Evolutionary conservation across 225 moss, liverwort and hornwort species (phyloP), one percentile per base, ranked within the genome.

Genomic region (Physcomitrium patens): DNA sequence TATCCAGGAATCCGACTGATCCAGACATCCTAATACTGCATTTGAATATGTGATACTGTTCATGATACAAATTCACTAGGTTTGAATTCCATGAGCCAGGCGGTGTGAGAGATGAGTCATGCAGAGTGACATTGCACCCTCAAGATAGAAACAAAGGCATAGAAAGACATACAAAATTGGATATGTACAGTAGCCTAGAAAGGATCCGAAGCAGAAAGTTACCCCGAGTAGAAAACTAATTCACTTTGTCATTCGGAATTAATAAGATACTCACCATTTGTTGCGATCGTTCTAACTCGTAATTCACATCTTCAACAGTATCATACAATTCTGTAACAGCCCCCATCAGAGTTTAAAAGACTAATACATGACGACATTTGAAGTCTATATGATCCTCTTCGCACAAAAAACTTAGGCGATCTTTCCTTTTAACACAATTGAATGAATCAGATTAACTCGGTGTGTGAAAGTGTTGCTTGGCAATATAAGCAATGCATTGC

Each of bases 301-400:
- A 87, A 67, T 86, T 93, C 10, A 87, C 82, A 74, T 93, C 93
- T 72, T 91, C 93, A 62, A 93, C 87, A 62, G 87, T 87, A 46
- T 89, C 86, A 68, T 85, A 93, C 13, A 85, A 67, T 28, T 85
- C 85, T 85, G 85, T 78, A 79, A 55, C 19, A 48, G 9, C 64
- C 31, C 53, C 22, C 57, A 71, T 28, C 52, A 22, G 48, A 72
- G 42, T 60, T 15, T 17, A 63, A 63, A 52, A 73, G 10, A n/a
- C 17, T 4, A 28, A 65, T 27, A 75, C 63, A 10, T 31, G 14
- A 54, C n/a, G 18, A 56, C 3, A 67, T 46, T 56, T 28, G 31
- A 28, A 57, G 6, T 27, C 24, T 47, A 58, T 18, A 42, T 13
- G 63, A 53, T 63, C 12, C 10, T 72, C 41, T 20, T 51, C 37